Conservation (phyloP, 371 early-diverging fungal genomes). For the Mucor racemosus region DNA sequence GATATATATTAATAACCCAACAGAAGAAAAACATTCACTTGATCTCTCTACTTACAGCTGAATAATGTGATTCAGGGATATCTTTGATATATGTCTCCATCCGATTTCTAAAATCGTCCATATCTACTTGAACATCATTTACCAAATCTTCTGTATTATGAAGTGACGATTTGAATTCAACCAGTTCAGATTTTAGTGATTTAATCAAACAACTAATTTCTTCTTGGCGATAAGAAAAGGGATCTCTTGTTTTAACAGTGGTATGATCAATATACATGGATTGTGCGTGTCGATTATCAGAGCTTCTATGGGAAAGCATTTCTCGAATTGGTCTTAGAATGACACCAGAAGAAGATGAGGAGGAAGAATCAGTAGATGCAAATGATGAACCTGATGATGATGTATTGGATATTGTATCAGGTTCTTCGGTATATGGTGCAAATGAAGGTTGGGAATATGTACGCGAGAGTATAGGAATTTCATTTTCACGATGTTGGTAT, state of each 20-base stretch:
- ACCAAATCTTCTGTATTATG: slow-evolving; percentile 40
- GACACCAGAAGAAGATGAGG: background rate
- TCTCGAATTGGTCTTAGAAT: background rate
- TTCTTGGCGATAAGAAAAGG: slow-evolving; percentile 14
- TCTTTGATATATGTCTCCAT: slow-evolving; percentile 49
- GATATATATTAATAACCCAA: background rate
- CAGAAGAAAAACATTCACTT: background rate
- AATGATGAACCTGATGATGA: background rate
- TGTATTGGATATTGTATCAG: background rate
- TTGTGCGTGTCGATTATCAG: slow-evolving; percentile 1
- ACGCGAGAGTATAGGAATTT: slow-evolving; percentile 6
- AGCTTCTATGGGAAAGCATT: background rate
- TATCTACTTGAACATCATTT: slow-evolving; percentile 41
- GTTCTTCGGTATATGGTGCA: background rate
- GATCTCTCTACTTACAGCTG: slow-evolving; percentile 34
- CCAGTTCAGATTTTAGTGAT: slow-evolving; percentile 14
- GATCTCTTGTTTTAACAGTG: background rate
- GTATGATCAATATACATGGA: slow-evolving; percentile 11
- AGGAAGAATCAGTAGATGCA: background rate
- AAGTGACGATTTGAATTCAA: slow-evolving; percentile 32
- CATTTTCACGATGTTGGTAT: background rate
- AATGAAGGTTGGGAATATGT: slow-evolving; percentile 3
- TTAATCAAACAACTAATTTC: slow-evolving; percentile 9
- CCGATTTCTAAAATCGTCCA: slow-evolving; percentile 35
- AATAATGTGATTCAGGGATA: slow-evolving; percentile 50